Base-by-base conservation (phyloP, 352 stramenopile genomes). In the Lagenidium giganteum region DNA sequence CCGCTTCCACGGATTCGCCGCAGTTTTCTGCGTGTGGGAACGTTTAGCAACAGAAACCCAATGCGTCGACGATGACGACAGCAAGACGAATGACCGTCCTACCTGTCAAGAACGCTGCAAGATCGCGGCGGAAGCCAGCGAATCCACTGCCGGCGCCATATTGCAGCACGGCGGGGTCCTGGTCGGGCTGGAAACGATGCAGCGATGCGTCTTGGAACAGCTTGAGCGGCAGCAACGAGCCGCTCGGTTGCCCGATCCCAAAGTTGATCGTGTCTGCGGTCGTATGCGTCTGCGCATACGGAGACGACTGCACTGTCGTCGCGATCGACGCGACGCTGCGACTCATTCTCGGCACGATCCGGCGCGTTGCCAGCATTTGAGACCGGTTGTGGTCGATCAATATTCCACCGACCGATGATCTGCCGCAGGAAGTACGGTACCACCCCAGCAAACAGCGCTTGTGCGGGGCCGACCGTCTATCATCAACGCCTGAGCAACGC, bases 91-190 rank as follows among this genome's bases (percentile, higher is more conserved):
- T n/a, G n/a, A n/a, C n/a, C n/a, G n/a, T n/a, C 35, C 4, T 51
- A 87, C 74, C 63, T 33, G 61, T 54, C n/a, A 93, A 48, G 23
- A 90, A 74, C 18, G 53, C 51, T 13, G 71, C 77, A 5, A 95
- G 72, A 27, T 68, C 62, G 29, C 69, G 45, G 17, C 77, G 75
- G 36, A 93, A 93, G 3, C 68, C 75, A 7, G 47, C 26, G 33
- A 84, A 93, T 8, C 83, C 83, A 42, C 69, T 73, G 4, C 72
- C 80, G 38, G 67, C 55, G 1, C 83, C 81, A 29, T 95, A 95
- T 47, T 93, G 83, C 1, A 95, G 55, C 42, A 93, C 35, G 3
- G 57, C 33, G 0, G 52, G 61, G 32, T 95, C 83, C 20, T 84
- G 71, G 8, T 48, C 63, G 1, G 51, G 32, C 26, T 57, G 63